phyloP scores from a whole-genome alignment of 495 filamentous ascomycete genomes.

The Cladorrhinum samala region DNA sequence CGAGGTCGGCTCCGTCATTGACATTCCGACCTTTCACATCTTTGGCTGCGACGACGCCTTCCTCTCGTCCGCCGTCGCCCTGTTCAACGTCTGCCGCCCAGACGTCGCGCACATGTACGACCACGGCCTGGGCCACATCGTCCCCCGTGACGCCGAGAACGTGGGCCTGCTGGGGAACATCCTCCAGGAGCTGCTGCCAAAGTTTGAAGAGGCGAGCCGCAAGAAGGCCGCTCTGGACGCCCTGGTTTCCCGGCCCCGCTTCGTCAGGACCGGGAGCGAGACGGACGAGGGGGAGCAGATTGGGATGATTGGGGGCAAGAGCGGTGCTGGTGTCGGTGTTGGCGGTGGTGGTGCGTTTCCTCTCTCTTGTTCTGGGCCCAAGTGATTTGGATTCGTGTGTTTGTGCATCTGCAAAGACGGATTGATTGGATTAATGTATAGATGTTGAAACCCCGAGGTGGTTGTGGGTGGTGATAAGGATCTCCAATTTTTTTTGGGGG shows the following conservation, averaged over 20 bases:
- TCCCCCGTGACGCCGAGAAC: conserved; percentile 45
- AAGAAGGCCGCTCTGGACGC: background rate
- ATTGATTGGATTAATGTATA: no score
- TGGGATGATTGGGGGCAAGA: no score
- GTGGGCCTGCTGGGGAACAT: conserved; percentile 35
- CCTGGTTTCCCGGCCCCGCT: background rate
- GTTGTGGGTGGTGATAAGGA: no score
- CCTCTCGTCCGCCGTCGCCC: conserved; percentile 42
- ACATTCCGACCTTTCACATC: conserved; percentile 51
- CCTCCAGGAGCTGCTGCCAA: conserved; percentile 22
- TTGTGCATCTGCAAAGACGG: no score
- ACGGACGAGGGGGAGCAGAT: background rate
- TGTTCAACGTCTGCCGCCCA: conserved; percentile 52
- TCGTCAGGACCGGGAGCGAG: background rate
- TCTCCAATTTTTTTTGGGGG: no score
- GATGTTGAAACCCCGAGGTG: no score
- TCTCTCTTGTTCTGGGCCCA: no score
- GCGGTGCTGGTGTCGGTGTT: no score
- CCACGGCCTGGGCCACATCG: conserved; percentile 50
- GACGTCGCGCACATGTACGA: conserved; percentile 47
- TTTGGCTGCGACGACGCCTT: conserved; percentile 53
- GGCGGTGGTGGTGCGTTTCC: no score
- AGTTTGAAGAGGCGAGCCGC: conserved; percentile 19
- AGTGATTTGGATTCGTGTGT: no score
- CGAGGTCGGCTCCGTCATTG: conserved; percentile 41